Conservation (phyloP, 371 early-diverging fungal species). For the Haplosporangium sp. region DNA sequence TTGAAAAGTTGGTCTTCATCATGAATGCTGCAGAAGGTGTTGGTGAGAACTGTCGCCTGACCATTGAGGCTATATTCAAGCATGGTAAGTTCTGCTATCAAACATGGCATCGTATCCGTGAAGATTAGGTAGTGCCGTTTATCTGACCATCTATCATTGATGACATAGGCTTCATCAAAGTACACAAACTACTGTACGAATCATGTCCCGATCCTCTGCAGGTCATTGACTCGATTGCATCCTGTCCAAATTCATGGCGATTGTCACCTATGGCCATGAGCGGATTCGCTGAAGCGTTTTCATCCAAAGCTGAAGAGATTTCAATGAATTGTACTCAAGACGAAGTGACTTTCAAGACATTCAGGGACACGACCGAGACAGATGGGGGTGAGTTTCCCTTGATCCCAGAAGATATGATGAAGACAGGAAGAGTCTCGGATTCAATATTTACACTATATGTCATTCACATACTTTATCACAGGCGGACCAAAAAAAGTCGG, state of each 20-base stretch:
- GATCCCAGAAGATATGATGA: neutral
- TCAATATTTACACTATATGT: neutral
- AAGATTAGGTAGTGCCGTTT: too few relatives aligned
- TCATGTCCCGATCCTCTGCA: constrained; percentile 37
- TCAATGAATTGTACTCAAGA: constrained; percentile 30
- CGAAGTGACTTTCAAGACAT: constrained; percentile 28
- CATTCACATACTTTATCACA: neutral
- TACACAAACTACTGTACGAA: constrained; percentile 46
- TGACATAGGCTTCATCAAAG: constrained; percentile 40
- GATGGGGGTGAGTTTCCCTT: constrained; percentile 9
- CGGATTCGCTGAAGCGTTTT: constrained; percentile 37
- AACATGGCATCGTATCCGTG: neutral
- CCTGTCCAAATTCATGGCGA: constrained; percentile 35
- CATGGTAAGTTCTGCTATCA: constrained; percentile 14
- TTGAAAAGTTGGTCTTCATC: constrained; percentile 34
- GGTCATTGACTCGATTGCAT: constrained; percentile 27
- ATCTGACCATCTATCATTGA: neutral
- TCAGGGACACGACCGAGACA: constrained; percentile 9
- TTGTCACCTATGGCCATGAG: constrained; percentile 22
- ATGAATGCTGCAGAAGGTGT: constrained; percentile 51
- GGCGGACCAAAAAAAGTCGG: constrained; percentile 5
- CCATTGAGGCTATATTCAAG: constrained; percentile 41
- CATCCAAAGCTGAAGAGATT: constrained; percentile 43
- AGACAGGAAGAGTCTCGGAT: neutral
- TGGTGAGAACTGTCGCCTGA: constrained; percentile 43